Conservation (phyloP, 108 stramenopile genomes). For the Mayamaea pseudoterrestris region DNA sequence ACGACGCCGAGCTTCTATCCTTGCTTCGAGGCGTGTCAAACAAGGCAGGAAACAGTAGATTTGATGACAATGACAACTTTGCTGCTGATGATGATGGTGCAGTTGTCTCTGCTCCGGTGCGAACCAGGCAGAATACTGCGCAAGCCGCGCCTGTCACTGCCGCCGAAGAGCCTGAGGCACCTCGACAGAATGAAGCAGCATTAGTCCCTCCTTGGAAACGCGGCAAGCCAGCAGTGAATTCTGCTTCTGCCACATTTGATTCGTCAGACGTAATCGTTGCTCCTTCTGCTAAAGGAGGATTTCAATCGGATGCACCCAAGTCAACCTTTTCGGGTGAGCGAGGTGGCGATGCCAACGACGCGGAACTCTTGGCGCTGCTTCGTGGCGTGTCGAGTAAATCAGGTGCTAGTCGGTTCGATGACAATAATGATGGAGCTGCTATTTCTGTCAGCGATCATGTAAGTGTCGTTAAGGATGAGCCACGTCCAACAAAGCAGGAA, state of each 20-base stretch:
- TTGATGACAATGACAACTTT: no score
- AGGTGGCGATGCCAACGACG: slow-evolving; percentile 66
- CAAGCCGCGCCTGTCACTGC: no score
- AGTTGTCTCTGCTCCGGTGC: no score
- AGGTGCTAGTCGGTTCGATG: slow-evolving; percentile 21
- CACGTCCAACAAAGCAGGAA: no score
- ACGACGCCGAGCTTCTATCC: slow-evolving; percentile 64
- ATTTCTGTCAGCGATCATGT: no score
- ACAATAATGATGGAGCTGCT: not conserved
- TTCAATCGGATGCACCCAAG: slow-evolving; percentile 5
- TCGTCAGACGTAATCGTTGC: not conserved
- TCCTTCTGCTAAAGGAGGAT: not conserved
- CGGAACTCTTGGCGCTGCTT: slow-evolving; percentile 48
- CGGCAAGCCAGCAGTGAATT: no score
- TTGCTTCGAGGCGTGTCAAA: slow-evolving; percentile 49
- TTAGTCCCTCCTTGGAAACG: slow-evolving; percentile 16
- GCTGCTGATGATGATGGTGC: no score
- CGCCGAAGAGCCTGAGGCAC: no score
- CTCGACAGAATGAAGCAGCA: no score
- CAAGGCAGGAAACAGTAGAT: slow-evolving; percentile 23
- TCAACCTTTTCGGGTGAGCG: slow-evolving; percentile 56
- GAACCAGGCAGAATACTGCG: no score
- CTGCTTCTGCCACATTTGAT: not conserved
- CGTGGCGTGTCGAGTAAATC: slow-evolving; percentile 32
- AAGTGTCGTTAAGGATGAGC: no score